Conservation (phyloP, 1,284 basidiomycete species). For the Marasmius sp. region DNA sequence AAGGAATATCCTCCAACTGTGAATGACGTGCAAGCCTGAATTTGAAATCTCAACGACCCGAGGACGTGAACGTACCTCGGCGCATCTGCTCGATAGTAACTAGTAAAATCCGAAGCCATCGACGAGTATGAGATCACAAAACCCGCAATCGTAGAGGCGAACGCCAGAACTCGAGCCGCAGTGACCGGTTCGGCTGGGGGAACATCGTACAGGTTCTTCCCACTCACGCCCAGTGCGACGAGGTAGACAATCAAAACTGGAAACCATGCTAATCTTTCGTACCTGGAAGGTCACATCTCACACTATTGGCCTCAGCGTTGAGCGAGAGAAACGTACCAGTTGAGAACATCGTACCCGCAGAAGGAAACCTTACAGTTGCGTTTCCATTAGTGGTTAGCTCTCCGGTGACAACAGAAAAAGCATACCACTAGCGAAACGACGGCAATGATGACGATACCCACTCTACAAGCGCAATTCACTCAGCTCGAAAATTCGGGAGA, state of each 20-base stretch:
- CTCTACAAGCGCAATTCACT: slow-evolving; percentile 37
- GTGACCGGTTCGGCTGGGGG: slow-evolving; percentile 49
- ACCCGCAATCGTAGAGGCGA: slow-evolving; percentile 70
- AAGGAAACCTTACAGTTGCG: slow-evolving; percentile 61
- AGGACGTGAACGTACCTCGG: slow-evolving; percentile 44
- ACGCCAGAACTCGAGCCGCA: slow-evolving; percentile 54
- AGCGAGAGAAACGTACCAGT: slow-evolving; percentile 41
- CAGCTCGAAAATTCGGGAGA: slow-evolving; percentile 4
- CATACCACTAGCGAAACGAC: slow-evolving; percentile 73
- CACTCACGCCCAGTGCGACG: slow-evolving; percentile 73
- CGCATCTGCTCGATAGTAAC: slow-evolving; percentile 58
- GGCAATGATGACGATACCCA: slow-evolving; percentile 88
- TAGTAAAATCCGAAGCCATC: slow-evolving; percentile 73
- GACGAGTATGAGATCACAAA: slow-evolving; percentile 71
- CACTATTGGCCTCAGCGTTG: slow-evolving; percentile 1
- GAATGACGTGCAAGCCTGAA: neutral
- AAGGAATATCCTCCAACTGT: slow-evolving; percentile 67
- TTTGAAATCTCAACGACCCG: slow-evolving; percentile 1
- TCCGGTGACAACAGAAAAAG: slow-evolving; percentile 13
- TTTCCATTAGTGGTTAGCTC: neutral
- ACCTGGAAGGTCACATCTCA: slow-evolving; percentile 38
- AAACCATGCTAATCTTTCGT: slow-evolving; percentile 76
- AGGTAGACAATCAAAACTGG: slow-evolving; percentile 79
- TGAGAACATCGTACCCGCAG: slow-evolving; percentile 76
- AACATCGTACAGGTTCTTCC: slow-evolving; percentile 56